Base-by-base conservation (phyloP, 768 basidiomycete species). In the Rhodotorula paludigena region DNA sequence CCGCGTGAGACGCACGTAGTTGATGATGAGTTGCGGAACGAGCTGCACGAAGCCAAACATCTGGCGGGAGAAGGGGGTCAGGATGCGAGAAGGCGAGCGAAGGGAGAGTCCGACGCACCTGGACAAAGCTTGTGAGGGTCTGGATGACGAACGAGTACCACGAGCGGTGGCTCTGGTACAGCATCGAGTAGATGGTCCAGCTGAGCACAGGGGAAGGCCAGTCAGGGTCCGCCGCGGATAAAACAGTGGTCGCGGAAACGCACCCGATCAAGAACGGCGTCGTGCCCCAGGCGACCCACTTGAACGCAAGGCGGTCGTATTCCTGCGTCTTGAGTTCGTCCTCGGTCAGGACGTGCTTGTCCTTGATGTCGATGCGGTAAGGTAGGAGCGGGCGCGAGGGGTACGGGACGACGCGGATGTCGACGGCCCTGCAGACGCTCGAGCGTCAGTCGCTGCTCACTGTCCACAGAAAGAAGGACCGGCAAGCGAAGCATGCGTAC, bases 301-400 rank as follows among this genome's bases (percentile, higher is more conserved):
- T 87, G 87, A 96, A 97, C 9, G 94, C 94, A 60, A 94, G 82
- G 72, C 85, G 85, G 81, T 98, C 94, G 77, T 81, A 96, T 87
- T 97, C 92, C 78, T 97, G 92, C 16, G 94, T 97, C 80, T 89
- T 93, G 82, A 89, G 92, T 81, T 99, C 96, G 76, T 97, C 93
- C 75, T 96, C 93, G 71, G 83, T 89, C n/a, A 97, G 83, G 58
- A 92, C 87, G 76, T 98, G 92, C 78, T 97, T 98, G 81, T 98
- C 96, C 82, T 86, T 89, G 75, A 98, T 86, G 45, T 86, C 83
- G 65, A 98, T 73, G 77, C 81, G 83, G 80, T 92, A 93, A 25
- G 92, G 92, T 36, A 97, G 74, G 60, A 81, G 66, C 28, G 87
- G 85, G 30, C 87, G 88, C 10, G 85, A 76, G 45, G 85, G 81